A percentile compares a stretch with the other conserved stretches of the same genome.
Conservation (phyloP, 2,329 filamentous ascomycete species). For the Microdochium trichocladiopsis region DNA sequence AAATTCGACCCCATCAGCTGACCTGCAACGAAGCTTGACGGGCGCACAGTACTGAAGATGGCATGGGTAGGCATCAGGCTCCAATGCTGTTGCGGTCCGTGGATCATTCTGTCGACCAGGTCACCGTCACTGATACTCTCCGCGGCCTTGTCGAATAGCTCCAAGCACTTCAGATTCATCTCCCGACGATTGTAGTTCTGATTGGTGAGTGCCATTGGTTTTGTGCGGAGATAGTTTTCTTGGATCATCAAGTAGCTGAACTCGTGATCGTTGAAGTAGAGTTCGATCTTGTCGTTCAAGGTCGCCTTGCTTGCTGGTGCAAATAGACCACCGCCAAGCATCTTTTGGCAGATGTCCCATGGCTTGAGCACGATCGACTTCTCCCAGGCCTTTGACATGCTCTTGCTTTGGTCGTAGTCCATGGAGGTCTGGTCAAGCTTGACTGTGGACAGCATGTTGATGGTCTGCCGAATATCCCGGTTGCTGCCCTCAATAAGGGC, state of each 20-base stretch:
- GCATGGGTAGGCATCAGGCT: conserved; percentile 95
- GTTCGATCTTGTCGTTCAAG: conserved; percentile 94
- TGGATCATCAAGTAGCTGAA: conserved; percentile 97
- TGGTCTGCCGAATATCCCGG: conserved; percentile 93
- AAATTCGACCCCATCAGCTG: conserved; percentile 70
- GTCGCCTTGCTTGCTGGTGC: conserved; percentile 75
- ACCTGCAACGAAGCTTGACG: conserved; percentile 80
- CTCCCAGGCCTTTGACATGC: conserved; percentile 97
- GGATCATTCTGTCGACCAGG: conserved; percentile 94
- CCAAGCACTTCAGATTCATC: conserved; percentile 72
- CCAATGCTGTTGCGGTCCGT: conserved; percentile 97
- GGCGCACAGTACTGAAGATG: conserved; percentile 88
- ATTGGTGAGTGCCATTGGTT: conserved; percentile 57
- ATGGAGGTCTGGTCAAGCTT: conserved; percentile 79
- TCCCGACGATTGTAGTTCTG: conserved; percentile 57
- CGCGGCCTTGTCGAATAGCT: conserved; percentile 80
- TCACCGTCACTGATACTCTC: conserved; percentile 97
- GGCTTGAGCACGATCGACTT: conserved; percentile 95
- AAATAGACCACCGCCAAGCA: conserved; percentile 84
- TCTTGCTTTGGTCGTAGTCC: conserved; percentile 78
- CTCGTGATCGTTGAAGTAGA: conserved; percentile 99
- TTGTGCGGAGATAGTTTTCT: conserved; percentile 89
- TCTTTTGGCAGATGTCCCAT: conserved; percentile 95
- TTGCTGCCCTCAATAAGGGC: conserved; percentile 92
- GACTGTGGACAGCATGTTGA: conserved; percentile 95